Evolutionary conservation across 2,329 filamentous ascomycete genomes (phyloP), one percentile per base, ranked within the genome.

Genomic region (Aspergillus hortae): DNA sequence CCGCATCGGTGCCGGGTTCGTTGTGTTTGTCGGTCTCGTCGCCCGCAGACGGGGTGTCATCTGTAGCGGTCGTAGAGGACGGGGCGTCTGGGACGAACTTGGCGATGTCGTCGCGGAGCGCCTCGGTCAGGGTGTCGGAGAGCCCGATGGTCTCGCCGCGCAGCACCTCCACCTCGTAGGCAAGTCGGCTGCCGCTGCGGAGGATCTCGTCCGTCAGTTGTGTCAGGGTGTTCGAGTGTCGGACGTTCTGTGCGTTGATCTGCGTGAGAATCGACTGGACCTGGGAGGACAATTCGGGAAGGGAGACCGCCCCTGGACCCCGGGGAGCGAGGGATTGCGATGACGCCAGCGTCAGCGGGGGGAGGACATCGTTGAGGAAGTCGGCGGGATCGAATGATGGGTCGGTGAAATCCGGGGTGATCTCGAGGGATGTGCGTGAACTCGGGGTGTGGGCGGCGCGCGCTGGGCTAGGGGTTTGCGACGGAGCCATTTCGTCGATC

Each of bases 171-270:
- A 97, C 92, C 72, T 97, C 90, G 66, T 99, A 99, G 17, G 92
- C 90, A 52, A 99, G 76, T 4, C 92, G 82, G 58, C 89, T 90
- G 23, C 92, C 90, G 64, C 90, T 92, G 52, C 94, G 84, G 56
- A 99, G 74, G 57, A 99, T 97, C 61, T 97, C 94, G 70, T 99
- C 92, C 10, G 94, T 96, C 54, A 97, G 78, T 64, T 92, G 87
- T 30, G 91, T 96, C 52, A 99, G 80, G 43, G 86, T 89, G 49
- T 81, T 85, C 12, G 91, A 90, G 6, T 96, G 77, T 43, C 91
- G 83, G 15, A 90, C 87, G 1, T 91, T 95, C 68, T 96, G 90
- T 7, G 90, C 88, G 66, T 89, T 95, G 64, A 97, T 83, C 65
- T 92, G 89, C 1, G 91, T 89, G 44, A 96, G 80, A n/a, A 95